These are phyloP conservation scores for Malus fusca DNA, from an alignment of 306 rosid species.

Conservation along the genomic window DNA sequence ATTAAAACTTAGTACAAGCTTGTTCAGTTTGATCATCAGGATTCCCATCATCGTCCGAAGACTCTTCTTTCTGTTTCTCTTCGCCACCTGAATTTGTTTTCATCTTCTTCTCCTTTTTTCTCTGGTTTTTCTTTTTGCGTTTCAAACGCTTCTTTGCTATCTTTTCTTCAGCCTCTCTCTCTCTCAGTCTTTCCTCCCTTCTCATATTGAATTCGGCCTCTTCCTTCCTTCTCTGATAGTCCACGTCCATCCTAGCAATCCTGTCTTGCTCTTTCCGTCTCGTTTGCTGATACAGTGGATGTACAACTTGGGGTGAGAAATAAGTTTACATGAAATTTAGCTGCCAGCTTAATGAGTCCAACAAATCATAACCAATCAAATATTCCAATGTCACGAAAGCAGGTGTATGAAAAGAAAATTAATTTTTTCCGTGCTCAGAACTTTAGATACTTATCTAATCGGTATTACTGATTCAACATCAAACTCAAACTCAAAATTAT, in stretches of 20 bases:
- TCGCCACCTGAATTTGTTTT: constrained; percentile 38
- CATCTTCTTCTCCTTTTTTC: constrained; percentile 61
- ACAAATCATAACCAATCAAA: background rate
- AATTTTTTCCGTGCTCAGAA: background rate
- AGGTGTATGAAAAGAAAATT: background rate
- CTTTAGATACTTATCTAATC: background rate
- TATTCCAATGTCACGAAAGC: background rate
- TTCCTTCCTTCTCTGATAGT: constrained; percentile 76
- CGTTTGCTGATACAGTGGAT: constrained; percentile 82
- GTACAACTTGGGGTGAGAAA: constrained; percentile 14
- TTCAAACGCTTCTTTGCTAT: constrained; percentile 74
- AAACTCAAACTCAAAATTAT: background rate
- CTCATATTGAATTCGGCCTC: constrained; percentile 61
- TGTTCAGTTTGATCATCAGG: constrained; percentile 41
- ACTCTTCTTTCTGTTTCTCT: constrained; percentile 44
- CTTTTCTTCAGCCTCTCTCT: constrained; percentile 82
- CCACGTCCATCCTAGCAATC: constrained; percentile 84
- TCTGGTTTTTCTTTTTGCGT: constrained; percentile 86
- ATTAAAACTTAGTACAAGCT: background rate
- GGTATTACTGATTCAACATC: background rate
- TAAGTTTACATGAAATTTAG: background rate
- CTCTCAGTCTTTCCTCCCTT: constrained; percentile 81
- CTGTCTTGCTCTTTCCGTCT: constrained; percentile 96
- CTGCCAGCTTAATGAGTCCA: background rate
- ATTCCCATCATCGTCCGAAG: constrained; percentile 51